Evolutionary conservation across 2,329 filamentous ascomycete genomes (phyloP), one percentile per base, ranked within the genome.

Genomic region (Lomentospora prolificans): DNA sequence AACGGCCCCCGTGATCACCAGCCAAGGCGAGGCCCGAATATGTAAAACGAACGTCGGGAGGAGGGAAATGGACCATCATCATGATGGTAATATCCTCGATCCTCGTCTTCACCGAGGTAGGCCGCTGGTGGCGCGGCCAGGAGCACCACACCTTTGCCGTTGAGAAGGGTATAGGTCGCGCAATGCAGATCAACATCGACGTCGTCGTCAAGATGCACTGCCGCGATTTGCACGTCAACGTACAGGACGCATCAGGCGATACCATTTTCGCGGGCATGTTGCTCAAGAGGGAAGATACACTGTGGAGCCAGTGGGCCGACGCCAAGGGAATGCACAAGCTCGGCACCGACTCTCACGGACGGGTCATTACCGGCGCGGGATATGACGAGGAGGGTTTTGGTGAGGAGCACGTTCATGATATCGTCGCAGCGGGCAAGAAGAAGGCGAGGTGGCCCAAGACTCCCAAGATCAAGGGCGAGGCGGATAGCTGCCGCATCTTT

Each of bases 1-100:
- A 52, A 25, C 50, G 8, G 5, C 33, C 9, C 50, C 19, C 19
- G 14, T 9, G 22, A 17, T 6, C 28, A 24, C 44, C 66, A 96
- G 91, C 94, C 62, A 97, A 99, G 78, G 89, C 92, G 55, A 97
- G 97, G 75, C 83, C 91, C 14, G 90, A 92, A 66, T 99, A 96
- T 72, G 85, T 94, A 56, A 86, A 87, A 50, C 82, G 85, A 61
- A 95, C 90, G 30, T 81, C 87, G 36, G 87, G 87, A 64, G 95
- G 94, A 65, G 92, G 92, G 60, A 90, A 95, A 73, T 96, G 91
- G 88, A 97, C 94, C 22, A 80, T 96, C 51, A 80, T 85, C 53
- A 88, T 99, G 73, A 74, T 87, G 58, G 60, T 88, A 53, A 76
- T 95, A 60, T 94, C 89, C 60, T 67, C 84, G 59, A 67, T 90